These are phyloP conservation scores for Agaricus sinodeliciosus DNA, from an alignment of 768 basidiomycete species.

Conservation along the genomic window DNA sequence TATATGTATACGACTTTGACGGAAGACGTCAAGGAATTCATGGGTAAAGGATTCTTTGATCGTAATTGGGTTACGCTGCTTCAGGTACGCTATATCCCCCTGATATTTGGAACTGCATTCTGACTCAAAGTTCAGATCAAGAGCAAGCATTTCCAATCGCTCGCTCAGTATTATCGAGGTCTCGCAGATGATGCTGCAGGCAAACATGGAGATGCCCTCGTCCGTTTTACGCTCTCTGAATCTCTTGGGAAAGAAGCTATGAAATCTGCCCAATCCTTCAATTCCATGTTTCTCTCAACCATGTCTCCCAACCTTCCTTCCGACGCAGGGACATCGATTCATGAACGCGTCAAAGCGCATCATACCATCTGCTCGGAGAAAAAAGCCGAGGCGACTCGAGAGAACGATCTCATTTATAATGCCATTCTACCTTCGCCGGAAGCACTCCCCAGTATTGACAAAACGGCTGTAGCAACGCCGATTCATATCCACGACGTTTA, in stretches of 20 bases:
- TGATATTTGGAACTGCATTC: background rate
- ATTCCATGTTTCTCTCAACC: slow-evolving; percentile 61
- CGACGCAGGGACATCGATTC: slow-evolving; percentile 75
- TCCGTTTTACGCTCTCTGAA: slow-evolving; percentile 73
- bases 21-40: slow-evolving; percentile 95
- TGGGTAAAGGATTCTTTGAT: slow-evolving; percentile 94
- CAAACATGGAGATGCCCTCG: slow-evolving; percentile 84
- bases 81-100: slow-evolving; percentile 42
- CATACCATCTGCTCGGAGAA: slow-evolving; percentile 70
- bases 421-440: slow-evolving; percentile 78
- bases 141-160: slow-evolving; percentile 80
- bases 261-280: slow-evolving; percentile 61
- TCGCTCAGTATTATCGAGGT: slow-evolving; percentile 83
- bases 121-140: slow-evolving; percentile 56
- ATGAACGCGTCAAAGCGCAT: slow-evolving; percentile 81
- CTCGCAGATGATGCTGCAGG: slow-evolving; percentile 68
- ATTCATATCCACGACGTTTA: slow-evolving; percentile 96
- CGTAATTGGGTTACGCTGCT: slow-evolving; percentile 88
- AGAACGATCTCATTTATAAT: slow-evolving; percentile 98
- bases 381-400: slow-evolving; percentile 68
- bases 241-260: slow-evolving; percentile 77
- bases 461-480: slow-evolving; percentile 71
- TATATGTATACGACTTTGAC: slow-evolving; percentile 73
- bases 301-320: slow-evolving; percentile 79
- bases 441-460: slow-evolving; percentile 76